Evolutionary conservation across 805 yeast species (phyloP), one percentile per base, ranked within the genome.

Genomic region (Saturnispora hagleri): DNA sequence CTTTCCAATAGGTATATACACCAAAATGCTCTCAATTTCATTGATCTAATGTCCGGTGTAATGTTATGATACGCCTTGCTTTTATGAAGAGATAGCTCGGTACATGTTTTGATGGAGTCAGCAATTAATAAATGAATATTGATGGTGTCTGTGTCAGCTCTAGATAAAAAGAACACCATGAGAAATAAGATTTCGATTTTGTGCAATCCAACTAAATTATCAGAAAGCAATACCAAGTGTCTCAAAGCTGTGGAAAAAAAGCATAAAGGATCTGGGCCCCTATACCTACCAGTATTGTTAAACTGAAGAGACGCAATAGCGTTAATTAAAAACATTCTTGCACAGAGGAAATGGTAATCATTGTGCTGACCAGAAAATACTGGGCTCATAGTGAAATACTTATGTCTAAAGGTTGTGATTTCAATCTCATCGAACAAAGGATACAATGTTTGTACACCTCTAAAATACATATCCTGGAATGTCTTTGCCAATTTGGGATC

Each of bases 1-100:
- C 84, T 73, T 59, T 82, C 87, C 44, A 80, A 60, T n/a, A 79
- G 59, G 61, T 81, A 82, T 7, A 76, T 75, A 60, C 83, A 77
- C 86, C 86, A 82, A 67, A 82, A 82, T 17, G 79, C 65, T 55
- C 86, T 70, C 64, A 79, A 63, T 58, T 71, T 73, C 49, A 70
- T 69, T 55, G 74, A 72, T 49, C 56, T 58, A 20, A 57, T 47
- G 31, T 58, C 58, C 24, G 56, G 31, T 15, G 63, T 38, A 26
- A 67, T 60, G 33, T 62, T 62, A 41, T 58, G 52, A 57, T 74
- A 74, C 2, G 72, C 57, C 42, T 58, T 60, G 13, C 66, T 58
- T 55, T 68, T 71, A 58, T 75, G 72, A 34, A 75, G 58, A 13
- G 64, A 60, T 42, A 72, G 52, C 33, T 57, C 51, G n/a, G 67